These are phyloP conservation scores for Penicillium sp. DNA, from an alignment of 2,329 filamentous ascomycete genomes.

Conservation along the genomic window DNA sequence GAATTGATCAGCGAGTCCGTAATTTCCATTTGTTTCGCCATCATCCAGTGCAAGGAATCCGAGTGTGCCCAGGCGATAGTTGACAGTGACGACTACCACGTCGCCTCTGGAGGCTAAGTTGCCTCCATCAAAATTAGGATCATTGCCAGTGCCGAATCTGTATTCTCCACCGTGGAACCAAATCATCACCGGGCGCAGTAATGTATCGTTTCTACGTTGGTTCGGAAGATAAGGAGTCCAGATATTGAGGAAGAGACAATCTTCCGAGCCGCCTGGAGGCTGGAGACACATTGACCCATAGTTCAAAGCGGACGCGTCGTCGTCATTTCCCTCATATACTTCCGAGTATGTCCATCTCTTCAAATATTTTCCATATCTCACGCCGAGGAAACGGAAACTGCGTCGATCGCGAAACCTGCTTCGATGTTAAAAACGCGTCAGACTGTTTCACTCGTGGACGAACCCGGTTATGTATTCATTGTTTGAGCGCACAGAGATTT, in stretches of 20 bases:
- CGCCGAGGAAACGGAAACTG: slow-evolving; percentile 46
- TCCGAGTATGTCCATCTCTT: slow-evolving; percentile 45
- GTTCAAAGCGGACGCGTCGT: slow-evolving; percentile 43
- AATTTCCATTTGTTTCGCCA: slow-evolving; percentile 52
- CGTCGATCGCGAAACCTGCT: slow-evolving; percentile 49
- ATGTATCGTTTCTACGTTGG: slow-evolving; percentile 26
- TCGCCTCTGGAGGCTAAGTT: slow-evolving; percentile 55
- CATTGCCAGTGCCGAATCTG: slow-evolving; percentile 42
- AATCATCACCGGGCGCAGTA: slow-evolving; percentile 46
- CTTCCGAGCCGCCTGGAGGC: slow-evolving; percentile 38
- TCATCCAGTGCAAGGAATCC: slow-evolving; percentile 55
- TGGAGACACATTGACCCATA: slow-evolving; percentile 39
- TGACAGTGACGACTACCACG: slow-evolving; percentile 55
- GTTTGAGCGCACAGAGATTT: slow-evolving; percentile 14
- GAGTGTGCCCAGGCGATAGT: slow-evolving; percentile 55
- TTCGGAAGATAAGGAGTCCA: slow-evolving; percentile 41
- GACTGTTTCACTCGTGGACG: background rate
- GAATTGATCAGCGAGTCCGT: slow-evolving; percentile 49
- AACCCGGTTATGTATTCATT: slow-evolving; percentile 19
- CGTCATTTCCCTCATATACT: slow-evolving; percentile 42
- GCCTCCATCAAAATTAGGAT: slow-evolving; percentile 45
- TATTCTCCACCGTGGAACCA: slow-evolving; percentile 56
- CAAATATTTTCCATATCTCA: slow-evolving; percentile 42
- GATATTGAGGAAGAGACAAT: slow-evolving; percentile 46
- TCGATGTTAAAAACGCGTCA: background rate